Evolutionary conservation across 2,329 filamentous ascomycete species (phyloP).

Genomic region (Penicillium sp.): DNA sequence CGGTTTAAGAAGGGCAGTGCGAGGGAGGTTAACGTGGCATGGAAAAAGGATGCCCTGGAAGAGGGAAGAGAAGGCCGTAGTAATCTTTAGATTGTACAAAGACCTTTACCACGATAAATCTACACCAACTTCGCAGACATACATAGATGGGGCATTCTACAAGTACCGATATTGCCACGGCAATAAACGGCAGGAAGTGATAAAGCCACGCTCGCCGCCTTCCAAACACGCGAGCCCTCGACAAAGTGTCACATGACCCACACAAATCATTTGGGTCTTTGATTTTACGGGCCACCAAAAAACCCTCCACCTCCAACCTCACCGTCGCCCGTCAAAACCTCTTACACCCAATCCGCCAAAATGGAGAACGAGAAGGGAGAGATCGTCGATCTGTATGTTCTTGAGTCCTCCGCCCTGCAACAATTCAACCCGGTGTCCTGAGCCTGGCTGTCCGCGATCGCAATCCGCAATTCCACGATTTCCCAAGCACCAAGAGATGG

Average conservation of each 20-base stretch:
- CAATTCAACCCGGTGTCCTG: slow-evolving; percentile 14
- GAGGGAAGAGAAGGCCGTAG: slow-evolving; percentile 30
- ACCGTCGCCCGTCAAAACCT: slow-evolving; percentile 39
- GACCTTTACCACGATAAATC: neutral
- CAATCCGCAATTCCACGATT: slow-evolving; percentile 6
- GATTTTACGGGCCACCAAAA: slow-evolving; percentile 31
- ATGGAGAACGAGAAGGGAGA: slow-evolving; percentile 99
- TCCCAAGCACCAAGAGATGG: slow-evolving; percentile 5
- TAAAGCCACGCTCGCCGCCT: slow-evolving; percentile 15
- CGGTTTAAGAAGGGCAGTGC: slow-evolving; percentile 58
- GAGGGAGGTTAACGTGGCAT: slow-evolving; percentile 53
- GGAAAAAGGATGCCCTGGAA: slow-evolving; percentile 49
- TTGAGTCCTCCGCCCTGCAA: slow-evolving; percentile 12
- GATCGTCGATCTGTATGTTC: slow-evolving; percentile 93
- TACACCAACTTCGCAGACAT: neutral
- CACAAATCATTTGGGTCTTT: slow-evolving; percentile 36
- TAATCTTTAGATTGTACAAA: slow-evolving; percentile 27
- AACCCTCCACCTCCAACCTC: slow-evolving; percentile 33
- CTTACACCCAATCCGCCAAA: slow-evolving; percentile 52
- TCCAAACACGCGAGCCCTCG: slow-evolving; percentile 34
- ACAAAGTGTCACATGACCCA: slow-evolving; percentile 44
- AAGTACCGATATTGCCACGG: slow-evolving; percentile 20
- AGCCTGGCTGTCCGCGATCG: slow-evolving; percentile 14
- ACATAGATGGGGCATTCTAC: neutral
- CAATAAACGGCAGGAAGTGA: neutral